A percentile compares a stretch with the other conserved stretches of the same genome.
These are phyloP conservation scores for Cladophialophora carrionii DNA, from an alignment of 2,329 filamentous ascomycete genomes.

Conservation along the genomic window DNA sequence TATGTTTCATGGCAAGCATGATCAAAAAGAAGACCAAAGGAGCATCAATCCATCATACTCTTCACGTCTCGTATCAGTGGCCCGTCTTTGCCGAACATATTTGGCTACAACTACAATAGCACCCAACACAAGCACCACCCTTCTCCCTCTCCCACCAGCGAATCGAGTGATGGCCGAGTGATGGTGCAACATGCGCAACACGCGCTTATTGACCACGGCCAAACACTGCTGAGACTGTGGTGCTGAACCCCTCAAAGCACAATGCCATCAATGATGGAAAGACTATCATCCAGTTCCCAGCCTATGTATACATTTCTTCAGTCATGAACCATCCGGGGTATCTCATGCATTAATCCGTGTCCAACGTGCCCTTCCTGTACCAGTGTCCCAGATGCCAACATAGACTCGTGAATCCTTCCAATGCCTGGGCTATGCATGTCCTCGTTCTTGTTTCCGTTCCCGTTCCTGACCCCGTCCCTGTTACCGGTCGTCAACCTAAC, in stretches of 20 bases:
- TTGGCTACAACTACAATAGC: no score
- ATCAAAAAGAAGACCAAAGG: no score
- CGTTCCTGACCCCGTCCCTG: not conserved
- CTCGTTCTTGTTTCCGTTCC: not conserved
- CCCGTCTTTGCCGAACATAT: no score
- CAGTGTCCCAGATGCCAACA: not conserved
- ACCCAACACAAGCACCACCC: no score
- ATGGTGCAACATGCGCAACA: no score
- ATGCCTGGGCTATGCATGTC: not conserved
- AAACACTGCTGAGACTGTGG: not conserved
- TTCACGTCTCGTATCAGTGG: no score
- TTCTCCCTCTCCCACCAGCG: no score
- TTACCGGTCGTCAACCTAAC: not conserved
- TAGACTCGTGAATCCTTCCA: not conserved
- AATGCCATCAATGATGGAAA: no score
- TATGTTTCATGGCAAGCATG: no score
- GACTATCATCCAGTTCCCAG: not conserved
- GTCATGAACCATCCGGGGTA: conserved; percentile 2
- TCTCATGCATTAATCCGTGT: conserved; percentile 1
- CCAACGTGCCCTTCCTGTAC: not conserved
- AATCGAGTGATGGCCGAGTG: no score
- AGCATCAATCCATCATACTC: no score
- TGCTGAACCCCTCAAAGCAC: not conserved
- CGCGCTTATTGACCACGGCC: no score
- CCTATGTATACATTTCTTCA: not conserved